Evolutionary conservation across 2,329 filamentous ascomycete genomes (phyloP), one percentile per base, ranked within the genome.

Genomic region (Fusarium xyrophilum): DNA sequence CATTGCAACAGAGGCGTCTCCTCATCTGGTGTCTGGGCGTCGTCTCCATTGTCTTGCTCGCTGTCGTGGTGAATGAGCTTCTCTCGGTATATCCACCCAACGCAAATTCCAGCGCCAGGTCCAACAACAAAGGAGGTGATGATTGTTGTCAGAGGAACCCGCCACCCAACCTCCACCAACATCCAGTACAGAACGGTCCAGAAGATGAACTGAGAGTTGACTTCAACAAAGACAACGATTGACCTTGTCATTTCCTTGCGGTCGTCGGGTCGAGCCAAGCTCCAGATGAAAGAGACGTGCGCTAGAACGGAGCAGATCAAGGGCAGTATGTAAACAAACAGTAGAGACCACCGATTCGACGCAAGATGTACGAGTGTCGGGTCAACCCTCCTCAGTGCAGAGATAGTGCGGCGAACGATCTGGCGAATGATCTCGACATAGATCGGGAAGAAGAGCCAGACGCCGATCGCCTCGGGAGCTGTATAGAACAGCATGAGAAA

Each of bases 361-460:
- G 85, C 83, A 14, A 85, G 77, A 43, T 85, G 81, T 21, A 82
- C 71, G 15, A 74, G 75, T 6, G 72, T 68, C 12, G 75, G 73
- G 21, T 76, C 74, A 8, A 66, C 73, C 40, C 71, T 63, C 15
- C 74, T 65, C 30, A 75, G 69, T 19, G 75, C 53, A 3, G 61
- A 69, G 28, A 74, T 59, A 11, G 78, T 62, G 36, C 57, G 68
- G 15, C 79, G 77, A 33, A 82, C 75, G 11, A 67, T 73, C 54
- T 79, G 77, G 1, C 83, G 82, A 21, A 84, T 62, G 14, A 82
- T 60, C 5, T 81, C 79, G 2, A 86, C 83, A 74, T 82, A 84
- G 44, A 85, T 57, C 0, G 84, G 84, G 73, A 85, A 86, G 71
- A 85, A 79, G 17, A 86, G 78, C 84, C 84, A 86, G n/a, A 80